A percentile compares a stretch with the other conserved stretches of the same genome.
Conservation (phyloP, 352 stramenopile species). For the Phytopythium vexans region DNA sequence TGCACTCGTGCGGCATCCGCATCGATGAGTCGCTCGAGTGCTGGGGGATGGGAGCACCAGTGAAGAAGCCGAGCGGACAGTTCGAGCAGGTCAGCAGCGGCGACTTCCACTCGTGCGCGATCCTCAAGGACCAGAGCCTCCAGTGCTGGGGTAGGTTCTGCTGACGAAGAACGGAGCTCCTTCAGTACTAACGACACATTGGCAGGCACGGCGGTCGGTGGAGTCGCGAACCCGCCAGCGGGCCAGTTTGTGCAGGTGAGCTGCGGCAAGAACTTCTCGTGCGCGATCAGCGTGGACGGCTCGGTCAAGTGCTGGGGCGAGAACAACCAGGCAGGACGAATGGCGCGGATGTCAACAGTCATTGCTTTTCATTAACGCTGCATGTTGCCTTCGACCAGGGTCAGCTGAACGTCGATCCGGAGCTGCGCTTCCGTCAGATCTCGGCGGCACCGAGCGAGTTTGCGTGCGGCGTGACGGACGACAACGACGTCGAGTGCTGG, state of each 20-base stretch:
- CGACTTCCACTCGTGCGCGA: slow-evolving; percentile 74
- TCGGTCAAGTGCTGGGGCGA: slow-evolving; percentile 61
- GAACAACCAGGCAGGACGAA: slow-evolving; percentile 36
- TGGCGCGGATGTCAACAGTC: not conserved
- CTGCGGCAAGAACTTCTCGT: slow-evolving; percentile 68
- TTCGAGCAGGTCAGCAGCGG: slow-evolving; percentile 84
- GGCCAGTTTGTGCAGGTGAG: slow-evolving; percentile 79
- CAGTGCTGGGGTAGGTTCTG: slow-evolving; percentile 60
- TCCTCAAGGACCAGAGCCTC: slow-evolving; percentile 77
- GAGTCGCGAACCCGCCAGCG: slow-evolving; percentile 28
- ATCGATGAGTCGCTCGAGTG: slow-evolving; percentile 79
- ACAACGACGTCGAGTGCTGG: slow-evolving; percentile 62
- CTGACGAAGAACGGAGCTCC: not conserved
- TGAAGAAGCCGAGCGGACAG: slow-evolving; percentile 48
- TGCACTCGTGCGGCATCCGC: slow-evolving; percentile 74
- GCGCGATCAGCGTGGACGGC: slow-evolving; percentile 48
- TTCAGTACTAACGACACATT: not conserved
- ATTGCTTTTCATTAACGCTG: slow-evolving; percentile 14
- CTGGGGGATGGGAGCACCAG: slow-evolving; percentile 58
- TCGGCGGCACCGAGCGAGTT: slow-evolving; percentile 63
- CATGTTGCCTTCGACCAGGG: slow-evolving; percentile 26
- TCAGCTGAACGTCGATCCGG: slow-evolving; percentile 38
- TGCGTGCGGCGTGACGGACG: slow-evolving; percentile 53
- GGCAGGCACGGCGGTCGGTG: slow-evolving; percentile 29
- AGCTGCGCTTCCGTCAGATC: slow-evolving; percentile 53